These are phyloP conservation scores for Salisapilia sapeloensis DNA, from an alignment of 352 stramenopile species.

Conservation along the genomic window DNA sequence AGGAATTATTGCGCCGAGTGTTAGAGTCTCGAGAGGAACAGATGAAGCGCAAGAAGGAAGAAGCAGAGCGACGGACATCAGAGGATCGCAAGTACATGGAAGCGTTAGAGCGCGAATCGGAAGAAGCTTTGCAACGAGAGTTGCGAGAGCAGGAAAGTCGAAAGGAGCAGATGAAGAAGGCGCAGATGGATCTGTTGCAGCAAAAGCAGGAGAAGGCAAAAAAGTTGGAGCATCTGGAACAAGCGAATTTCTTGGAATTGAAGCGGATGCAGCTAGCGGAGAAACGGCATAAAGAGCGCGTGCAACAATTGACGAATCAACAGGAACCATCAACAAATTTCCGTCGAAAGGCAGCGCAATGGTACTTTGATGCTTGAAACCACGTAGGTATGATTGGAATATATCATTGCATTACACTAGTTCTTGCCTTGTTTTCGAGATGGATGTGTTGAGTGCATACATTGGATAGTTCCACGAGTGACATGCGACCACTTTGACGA, in stretches of 20 bases:
- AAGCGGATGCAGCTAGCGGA: constrained; percentile 61
- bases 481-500: constrained; percentile 38
- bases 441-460: constrained; percentile 69
- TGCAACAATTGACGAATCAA: constrained; percentile 30
- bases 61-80: constrained; percentile 14
- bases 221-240: constrained; percentile 34
- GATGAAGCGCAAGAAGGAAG: constrained; percentile 22
- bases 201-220: constrained; percentile 33
- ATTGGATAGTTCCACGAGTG: constrained; percentile 40
- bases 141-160: constrained; percentile 57
- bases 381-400: neutral
- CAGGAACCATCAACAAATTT: constrained; percentile 34
- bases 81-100: constrained; percentile 47
- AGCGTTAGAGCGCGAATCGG: constrained; percentile 36
- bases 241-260: constrained; percentile 53
- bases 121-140: constrained; percentile 66
- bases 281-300: constrained; percentile 58
- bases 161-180: constrained; percentile 38
- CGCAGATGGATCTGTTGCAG: constrained; percentile 37
- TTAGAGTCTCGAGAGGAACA: constrained; percentile 35
- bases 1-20: constrained; percentile 59
- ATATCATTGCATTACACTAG: constrained; percentile 1
- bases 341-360: constrained; percentile 56
- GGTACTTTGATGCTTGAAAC: constrained; percentile 62
- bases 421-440: constrained; percentile 14